These are phyloP conservation scores for Aspergillus candidus DNA, from an alignment of 2,329 filamentous ascomycete genomes.

Conservation along the genomic window DNA sequence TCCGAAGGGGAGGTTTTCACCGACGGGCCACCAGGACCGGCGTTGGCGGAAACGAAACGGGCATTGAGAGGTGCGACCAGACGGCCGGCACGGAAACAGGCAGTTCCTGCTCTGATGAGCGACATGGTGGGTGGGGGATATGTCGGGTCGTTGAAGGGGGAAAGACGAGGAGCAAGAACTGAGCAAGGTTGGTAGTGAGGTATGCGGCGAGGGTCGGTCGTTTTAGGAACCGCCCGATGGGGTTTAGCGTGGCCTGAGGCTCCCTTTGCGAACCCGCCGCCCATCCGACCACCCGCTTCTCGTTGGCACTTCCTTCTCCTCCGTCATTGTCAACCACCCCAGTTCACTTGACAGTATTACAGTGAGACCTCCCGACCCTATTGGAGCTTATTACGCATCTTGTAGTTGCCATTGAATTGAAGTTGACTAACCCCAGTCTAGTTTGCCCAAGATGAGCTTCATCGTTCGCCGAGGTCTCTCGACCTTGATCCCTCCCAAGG, in stretches of 20 bases:
- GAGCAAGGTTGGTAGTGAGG: constrained; percentile 28
- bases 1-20: constrained; percentile 46
- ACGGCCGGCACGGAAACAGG: constrained; percentile 29
- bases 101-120: constrained; percentile 53
- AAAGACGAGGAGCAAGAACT: constrained; percentile 14
- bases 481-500: constrained; percentile 98
- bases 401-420: neutral
- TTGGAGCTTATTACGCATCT: neutral
- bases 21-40: constrained; percentile 46
- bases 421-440: constrained; percentile 18
- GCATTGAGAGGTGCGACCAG: constrained; percentile 29
- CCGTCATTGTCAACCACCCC: constrained; percentile 28
- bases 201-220: constrained; percentile 27
- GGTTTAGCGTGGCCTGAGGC: constrained; percentile 30
- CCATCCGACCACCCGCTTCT: constrained; percentile 35
- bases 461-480: constrained; percentile 85
- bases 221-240: constrained; percentile 26
- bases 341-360: constrained; percentile 29
- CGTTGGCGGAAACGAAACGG: constrained; percentile 36
- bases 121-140: constrained; percentile 51
- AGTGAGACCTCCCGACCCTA: constrained; percentile 18
- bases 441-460: constrained; percentile 74
- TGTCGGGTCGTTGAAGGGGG: constrained; percentile 14
- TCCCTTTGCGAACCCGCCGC: constrained; percentile 19
- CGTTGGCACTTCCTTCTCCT: constrained; percentile 29